Base-by-base conservation (phyloP, 352 stramenopile species). In the Aphanomyces cochlioides region DNA sequence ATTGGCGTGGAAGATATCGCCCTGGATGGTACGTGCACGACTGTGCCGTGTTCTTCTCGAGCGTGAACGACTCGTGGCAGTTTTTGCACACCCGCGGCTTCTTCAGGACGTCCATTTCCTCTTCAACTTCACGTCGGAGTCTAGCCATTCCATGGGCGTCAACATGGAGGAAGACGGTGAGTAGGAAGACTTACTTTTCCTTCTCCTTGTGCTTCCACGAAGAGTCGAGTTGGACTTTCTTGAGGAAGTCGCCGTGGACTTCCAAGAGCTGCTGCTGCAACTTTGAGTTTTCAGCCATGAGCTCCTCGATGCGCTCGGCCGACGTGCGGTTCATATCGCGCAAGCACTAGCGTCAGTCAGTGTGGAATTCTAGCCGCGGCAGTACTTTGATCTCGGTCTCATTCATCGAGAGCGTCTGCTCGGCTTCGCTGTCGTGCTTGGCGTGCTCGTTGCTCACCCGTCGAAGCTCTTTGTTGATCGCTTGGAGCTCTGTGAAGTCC, bases 1-100 rank as follows among this genome's bases (percentile, higher is more conserved):
- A 90, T 72, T 89, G 85, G 7, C 85, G 83, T 19, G 83, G 83
- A 13, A 92, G 79, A 60, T 87, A 92, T 10, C 85, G 83, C 1
- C 85, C 85, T 12, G 83, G 85, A 64, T 92, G 83, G 77, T 81
- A 92, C 37, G 83, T 90, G 72, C 85, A 92, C 73, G 83, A 87
- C 4, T 90, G 85, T 56, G 85, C 87, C 47, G 82, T 89, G 78
- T 92, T 92, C 53, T 79, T 90, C 75, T 93, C 90, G 75, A 78
- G 84, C 17, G 83, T 91, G 75, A 85, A 93, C 17, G 83, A 87
- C 74, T 91, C 85, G 72, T 87, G 90, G 79, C 85, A 93, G 74
- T 88, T 81, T 67, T 81, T 90, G 82, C 85, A 93, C 28, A 85
- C 74, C 12, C 84, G 82, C 4, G 85, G 80, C 64, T 90, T 91